Base-by-base conservation (phyloP, 192 early-diverging fungal species). In the Entomortierella parvispora region DNA sequence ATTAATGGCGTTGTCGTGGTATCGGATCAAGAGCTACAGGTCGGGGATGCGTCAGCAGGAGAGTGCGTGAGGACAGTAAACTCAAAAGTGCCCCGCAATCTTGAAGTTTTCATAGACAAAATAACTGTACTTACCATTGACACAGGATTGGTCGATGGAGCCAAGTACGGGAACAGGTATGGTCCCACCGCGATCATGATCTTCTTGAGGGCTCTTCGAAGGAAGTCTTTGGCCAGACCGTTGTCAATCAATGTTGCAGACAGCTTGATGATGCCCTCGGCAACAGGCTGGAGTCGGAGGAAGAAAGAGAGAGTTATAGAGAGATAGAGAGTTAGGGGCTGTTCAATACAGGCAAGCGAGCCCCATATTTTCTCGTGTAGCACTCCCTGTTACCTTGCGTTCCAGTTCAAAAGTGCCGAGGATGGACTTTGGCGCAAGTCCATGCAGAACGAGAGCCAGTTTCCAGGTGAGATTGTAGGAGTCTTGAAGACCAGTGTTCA, bases 391-490 rank as follows among this genome's bases (percentile, higher is more conserved):
- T 62, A 68, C 65, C 60, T 68, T 62, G 44, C 74, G 65, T 37
- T 77, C 74, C 14, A 22, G 33, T 22, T 77, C 65, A 20, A 68
- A 77, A 0, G 74, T 58, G 17, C 62, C 54, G 44, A 77, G 48
- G 47, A 77, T n/a, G 5, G 40, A 11, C 40, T 62, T 26, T 8
- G 74, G 74, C 0, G 74, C 74, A 23, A 68, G 54, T 4, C 65
- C 65, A 18, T 77, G 60, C 14, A 85, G n/a, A n/a, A 83, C 84
- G 0, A 74, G 43, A 1, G 71, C 81, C 28, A 84, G 28, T 63
- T 84, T 86, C 84, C 84, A 86, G 2, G 69, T 56, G 51, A 86
- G 26, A 58, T 84, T 84, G 50, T 49, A 68, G 14, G 83, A 81
- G 44, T 86, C 84, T 29, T 80, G 77, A 3, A 84, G 33, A 3